A percentile compares a stretch with the other conserved stretches of the same genome.
These are phyloP conservation scores for Phytophthora pseudosyringae DNA, from an alignment of 352 stramenopile species.

Conservation along the genomic window DNA sequence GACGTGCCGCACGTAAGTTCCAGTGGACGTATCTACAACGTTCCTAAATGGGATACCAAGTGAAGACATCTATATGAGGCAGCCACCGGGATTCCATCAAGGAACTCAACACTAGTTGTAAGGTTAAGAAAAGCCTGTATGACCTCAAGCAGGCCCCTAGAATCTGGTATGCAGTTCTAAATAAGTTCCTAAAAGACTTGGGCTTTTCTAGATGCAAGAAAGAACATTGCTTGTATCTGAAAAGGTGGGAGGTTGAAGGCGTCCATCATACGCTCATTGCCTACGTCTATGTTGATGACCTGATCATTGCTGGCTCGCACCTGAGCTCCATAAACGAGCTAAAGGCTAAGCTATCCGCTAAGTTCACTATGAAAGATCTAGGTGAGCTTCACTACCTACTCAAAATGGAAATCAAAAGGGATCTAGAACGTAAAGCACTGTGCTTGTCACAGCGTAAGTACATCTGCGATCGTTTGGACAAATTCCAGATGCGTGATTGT, in stretches of 20 bases:
- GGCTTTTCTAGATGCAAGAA: constrained; percentile 4
- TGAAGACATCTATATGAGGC: no score
- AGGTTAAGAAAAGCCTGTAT: neutral
- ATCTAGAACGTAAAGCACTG: neutral
- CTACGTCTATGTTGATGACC: neutral
- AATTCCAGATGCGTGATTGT: constrained; percentile 8
- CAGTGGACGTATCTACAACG: no score
- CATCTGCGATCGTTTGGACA: neutral
- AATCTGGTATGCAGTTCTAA: neutral
- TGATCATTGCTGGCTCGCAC: constrained; percentile 2
- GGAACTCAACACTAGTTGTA: no score
- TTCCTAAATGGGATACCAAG: no score
- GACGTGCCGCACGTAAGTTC: no score
- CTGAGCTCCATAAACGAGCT: neutral
- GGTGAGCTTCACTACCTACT: constrained; percentile 3
- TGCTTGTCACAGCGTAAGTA: constrained; percentile 8
- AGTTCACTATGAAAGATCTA: constrained; percentile 2
- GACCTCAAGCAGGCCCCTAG: neutral
- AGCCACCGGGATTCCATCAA: no score
- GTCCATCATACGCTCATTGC: neutral
- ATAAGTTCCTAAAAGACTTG: neutral
- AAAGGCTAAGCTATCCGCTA: neutral
- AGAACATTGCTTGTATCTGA: constrained; percentile 2
- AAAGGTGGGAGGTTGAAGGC: constrained; percentile 2
- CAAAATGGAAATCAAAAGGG: constrained; percentile 7